A percentile compares a stretch with the other conserved stretches of the same genome.
phyloP scores from a whole-genome alignment of 2,329 filamentous ascomycete species.

The Botrytis byssoidea region DNA sequence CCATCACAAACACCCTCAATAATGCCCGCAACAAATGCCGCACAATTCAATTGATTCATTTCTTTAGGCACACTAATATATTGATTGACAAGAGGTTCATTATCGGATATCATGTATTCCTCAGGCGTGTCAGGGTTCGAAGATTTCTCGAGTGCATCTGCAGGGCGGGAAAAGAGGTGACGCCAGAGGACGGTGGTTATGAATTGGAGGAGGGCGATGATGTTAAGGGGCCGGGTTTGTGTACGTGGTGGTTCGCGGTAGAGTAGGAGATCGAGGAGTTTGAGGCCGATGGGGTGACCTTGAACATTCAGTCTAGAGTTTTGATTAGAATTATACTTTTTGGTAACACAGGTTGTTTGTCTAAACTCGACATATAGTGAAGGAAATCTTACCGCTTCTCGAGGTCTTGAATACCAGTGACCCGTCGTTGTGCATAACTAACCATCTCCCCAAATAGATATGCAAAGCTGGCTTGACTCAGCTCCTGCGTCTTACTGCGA shows the following conservation, averaged over 20 bases:
- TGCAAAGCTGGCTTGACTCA: constrained; percentile 90
- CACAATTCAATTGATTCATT: constrained; percentile 95
- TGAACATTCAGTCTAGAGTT: constrained; percentile 75
- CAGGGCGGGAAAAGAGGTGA: constrained; percentile 85
- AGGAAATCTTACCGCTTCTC: constrained; percentile 69
- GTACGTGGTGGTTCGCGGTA: constrained; percentile 72
- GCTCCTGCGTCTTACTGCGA: constrained; percentile 80
- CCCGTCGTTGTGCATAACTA: constrained; percentile 84
- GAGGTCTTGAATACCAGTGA: constrained; percentile 89
- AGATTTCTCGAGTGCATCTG: constrained; percentile 89
- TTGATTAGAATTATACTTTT: neutral
- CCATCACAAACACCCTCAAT: constrained; percentile 96
- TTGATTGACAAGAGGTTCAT: constrained; percentile 92
- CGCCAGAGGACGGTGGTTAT: constrained; percentile 91
- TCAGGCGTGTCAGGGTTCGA: constrained; percentile 78
- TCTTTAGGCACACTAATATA: constrained; percentile 92
- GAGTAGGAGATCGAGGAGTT: constrained; percentile 91
- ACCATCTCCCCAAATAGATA: constrained; percentile 98
- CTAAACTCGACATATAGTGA: neutral
- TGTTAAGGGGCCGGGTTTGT: constrained; percentile 76
- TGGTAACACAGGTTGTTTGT: neutral
- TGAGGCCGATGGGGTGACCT: constrained; percentile 90
- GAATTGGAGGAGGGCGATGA: constrained; percentile 90
- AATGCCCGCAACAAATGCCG: constrained; percentile 90
- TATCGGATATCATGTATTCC: constrained; percentile 99